Evolutionary conservation across 2,329 filamentous ascomycete genomes (phyloP), one percentile per base, ranked within the genome.

Genomic region (Pseudogymnoascus verrucosus): DNA sequence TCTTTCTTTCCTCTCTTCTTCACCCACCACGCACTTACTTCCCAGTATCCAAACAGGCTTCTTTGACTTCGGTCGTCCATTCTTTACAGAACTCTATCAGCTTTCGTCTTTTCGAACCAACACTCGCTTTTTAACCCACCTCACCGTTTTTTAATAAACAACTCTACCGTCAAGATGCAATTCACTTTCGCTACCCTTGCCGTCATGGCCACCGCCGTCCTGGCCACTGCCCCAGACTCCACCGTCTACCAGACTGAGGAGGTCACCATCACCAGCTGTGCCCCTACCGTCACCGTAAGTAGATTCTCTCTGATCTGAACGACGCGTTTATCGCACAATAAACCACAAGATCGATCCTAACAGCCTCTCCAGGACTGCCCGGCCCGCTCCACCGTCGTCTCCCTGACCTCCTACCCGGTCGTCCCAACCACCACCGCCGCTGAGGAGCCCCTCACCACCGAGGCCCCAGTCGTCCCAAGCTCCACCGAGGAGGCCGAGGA

Each of bases 231-330:
- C 21, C 42, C 21, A 7, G 70, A 72, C 61, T 60, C 63, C 44
- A 80, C 78, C 70, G 74, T 80, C 72, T 80, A 80, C 75, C 73
- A 75, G 71, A 82, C 79, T 66, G 77, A 81, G 69, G 74, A 81
- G 66, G 77, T 81, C 66, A 82, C 80, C 74, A 78, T 82, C 76
- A 82, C 78, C 73, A 79, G 77, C 21, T 82, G 79, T 73, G 77
- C 74, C 65, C 76, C 79, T 47, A 79, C 77, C 67, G 78, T 79
- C 69, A 78, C 61, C 11, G 42, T 62, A 60, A 60, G 54, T 34
- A 34, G 12, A 10, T 4, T 26, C 23, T n/a, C 14, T 34, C 28
- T 21, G 31, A 36, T 39, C 57, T 34, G 8, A 28, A 26, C 21
- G 4, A 28, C 28, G 28, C 28, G 28, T 31, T 31, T 6, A 4